Evolutionary conservation across 2,329 filamentous ascomycete genomes (phyloP), one percentile per base, ranked within the genome.

Genomic region (Teratosphaeria zuluensis): DNA sequence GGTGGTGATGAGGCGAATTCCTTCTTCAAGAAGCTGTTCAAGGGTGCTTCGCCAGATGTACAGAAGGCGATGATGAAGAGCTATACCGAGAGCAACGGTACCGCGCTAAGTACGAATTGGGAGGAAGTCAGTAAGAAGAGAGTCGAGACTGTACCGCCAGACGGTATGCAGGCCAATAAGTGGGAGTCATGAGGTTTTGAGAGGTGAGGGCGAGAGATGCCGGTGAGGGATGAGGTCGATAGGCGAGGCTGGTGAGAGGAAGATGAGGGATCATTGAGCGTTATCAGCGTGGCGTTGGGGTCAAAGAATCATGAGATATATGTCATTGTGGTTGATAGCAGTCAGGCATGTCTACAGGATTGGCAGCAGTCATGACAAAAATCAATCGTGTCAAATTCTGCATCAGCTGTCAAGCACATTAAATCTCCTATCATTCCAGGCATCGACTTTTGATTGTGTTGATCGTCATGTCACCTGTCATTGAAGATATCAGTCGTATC

Each of bases 51-150:
- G 54, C 84, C 86, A 0, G 92, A 99, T 66, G 89, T 90, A 59
- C 85, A 85, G 70, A 84, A 91, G 1, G 94, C 94, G 8, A 99
- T 99, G 94, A 90, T 95, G 84, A 99, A 99, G 83, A 95, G 90
- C 70, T 97, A 90, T 69, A 81, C 85, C 14, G 92, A 99, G 79
- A 96, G 92, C 73, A 94, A 95, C 66, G 94, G 94, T 4, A 99
- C 94, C 0, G 83, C 89, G 2, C 77, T 99, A 55, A 96, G 90
- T 73, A 99, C 94, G 0, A 90, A 92, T 71, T 99, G 94, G 94
- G 75, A 77, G 9, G 88, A 95, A 62, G 92, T 96, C 21, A 83
- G 84, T 55, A 82, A 80, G 62, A 84, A 83, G 19, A 87, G 76
- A 28, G 88, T 96, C 30, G 83, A 89, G 70, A 88, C 85, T 0